A percentile compares a stretch with the other conserved stretches of the same genome.
phyloP scores from a whole-genome alignment of 2,329 filamentous ascomycete species.

The Penicillium sp. region DNA sequence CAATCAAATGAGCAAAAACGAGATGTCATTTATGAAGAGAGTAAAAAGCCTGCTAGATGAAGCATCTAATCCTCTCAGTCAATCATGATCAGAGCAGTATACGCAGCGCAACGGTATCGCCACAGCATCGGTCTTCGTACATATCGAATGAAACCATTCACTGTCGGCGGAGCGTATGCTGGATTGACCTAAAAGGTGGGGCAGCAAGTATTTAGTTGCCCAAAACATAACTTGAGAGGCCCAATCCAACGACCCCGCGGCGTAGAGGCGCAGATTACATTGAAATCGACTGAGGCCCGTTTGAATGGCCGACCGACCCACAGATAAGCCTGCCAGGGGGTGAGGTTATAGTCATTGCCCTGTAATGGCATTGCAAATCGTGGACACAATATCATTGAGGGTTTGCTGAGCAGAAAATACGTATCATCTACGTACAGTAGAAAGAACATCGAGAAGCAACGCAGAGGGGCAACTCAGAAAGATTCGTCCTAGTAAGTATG shows the following conservation, averaged over 20 bases:
- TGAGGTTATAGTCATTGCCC: conserved; percentile 31
- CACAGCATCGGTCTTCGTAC: conserved; percentile 6
- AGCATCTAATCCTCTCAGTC: conserved; percentile 1
- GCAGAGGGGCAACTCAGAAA: neutral
- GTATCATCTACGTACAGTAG: neutral
- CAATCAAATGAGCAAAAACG: neutral
- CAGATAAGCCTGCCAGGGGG: conserved; percentile 26
- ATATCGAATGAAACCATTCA: conserved; percentile 4
- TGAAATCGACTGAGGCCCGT: conserved; percentile 21
- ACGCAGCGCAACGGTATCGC: conserved; percentile 8
- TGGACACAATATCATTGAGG: conserved; percentile 9
- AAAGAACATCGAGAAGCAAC: neutral
- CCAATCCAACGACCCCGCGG: conserved; percentile 32
- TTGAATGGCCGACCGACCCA: conserved; percentile 27
- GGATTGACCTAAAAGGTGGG: conserved; percentile 15
- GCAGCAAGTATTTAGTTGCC: conserved; percentile 5
- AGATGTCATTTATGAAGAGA: neutral
- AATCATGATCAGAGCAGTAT: conserved; percentile 6
- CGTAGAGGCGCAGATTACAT: conserved; percentile 26
- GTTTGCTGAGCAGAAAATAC: neutral
- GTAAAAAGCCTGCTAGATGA: too few relatives aligned
- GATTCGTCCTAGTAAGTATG: too few relatives aligned
- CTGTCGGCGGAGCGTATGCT: neutral
- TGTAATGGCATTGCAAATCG: conserved; percentile 26
- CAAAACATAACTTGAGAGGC: conserved; percentile 17